These are phyloP conservation scores for Quercus cerris DNA, from an alignment of 306 rosid genomes.

Conservation along the genomic window DNA sequence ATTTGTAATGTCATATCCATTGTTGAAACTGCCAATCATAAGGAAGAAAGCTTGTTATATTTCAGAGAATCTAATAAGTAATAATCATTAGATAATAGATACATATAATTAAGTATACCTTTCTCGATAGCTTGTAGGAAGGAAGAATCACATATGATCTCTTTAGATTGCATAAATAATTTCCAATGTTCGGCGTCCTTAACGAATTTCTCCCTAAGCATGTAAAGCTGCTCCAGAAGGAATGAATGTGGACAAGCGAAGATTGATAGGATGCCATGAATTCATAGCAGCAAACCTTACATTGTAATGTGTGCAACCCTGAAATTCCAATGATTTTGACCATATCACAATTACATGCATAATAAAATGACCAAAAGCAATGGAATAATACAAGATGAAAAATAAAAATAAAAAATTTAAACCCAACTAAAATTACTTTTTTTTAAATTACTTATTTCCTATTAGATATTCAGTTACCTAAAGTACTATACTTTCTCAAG, in stretches of 20 bases:
- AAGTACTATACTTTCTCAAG: not conserved
- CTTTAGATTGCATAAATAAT: conserved; percentile 11
- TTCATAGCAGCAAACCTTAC: conserved; percentile 20
- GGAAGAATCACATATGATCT: conserved; percentile 22
- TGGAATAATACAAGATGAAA: not conserved
- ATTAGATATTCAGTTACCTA: not conserved
- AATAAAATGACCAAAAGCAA: not conserved
- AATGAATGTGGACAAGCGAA: conserved; percentile 28
- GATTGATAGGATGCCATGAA: conserved; percentile 46
- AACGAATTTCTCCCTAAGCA: conserved; percentile 16
- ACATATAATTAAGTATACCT: conserved; percentile 22
- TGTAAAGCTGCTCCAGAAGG: conserved; percentile 33
- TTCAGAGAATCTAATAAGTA: not conserved
- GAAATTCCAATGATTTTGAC: not conserved
- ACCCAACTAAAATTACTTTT: not conserved
- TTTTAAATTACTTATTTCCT: not conserved
- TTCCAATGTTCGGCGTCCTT: not conserved
- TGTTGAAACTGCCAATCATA: not conserved
- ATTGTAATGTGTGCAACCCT: conserved; percentile 10
- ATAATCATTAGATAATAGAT: not conserved
- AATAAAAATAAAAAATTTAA: not conserved
- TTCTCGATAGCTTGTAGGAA: conserved; percentile 13
- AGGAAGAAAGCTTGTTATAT: not conserved
- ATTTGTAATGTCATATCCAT: not conserved
- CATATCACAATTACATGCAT: not conserved